phyloP scores from a whole-genome alignment of 495 filamentous ascomycete genomes.

The Delitschia confertaspora region DNA sequence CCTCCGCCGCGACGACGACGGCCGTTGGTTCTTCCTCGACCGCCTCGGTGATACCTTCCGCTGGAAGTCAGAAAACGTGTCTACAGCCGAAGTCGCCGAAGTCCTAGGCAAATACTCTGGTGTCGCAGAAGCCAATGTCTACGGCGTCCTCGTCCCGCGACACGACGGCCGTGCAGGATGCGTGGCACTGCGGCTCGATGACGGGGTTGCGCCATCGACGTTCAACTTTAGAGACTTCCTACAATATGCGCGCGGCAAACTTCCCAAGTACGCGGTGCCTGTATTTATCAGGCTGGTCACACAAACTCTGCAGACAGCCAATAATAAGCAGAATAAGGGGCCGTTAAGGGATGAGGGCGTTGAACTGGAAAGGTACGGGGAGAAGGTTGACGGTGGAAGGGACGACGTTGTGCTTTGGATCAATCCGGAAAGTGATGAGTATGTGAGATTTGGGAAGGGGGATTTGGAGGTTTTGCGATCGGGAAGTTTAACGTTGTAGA shows the following conservation, averaged over 20 bases:
- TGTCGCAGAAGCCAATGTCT: conserved; percentile 67
- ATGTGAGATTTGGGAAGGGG: conserved; percentile 2
- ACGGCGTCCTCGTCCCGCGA: conserved; percentile 59
- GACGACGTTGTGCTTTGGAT: conserved; percentile 6
- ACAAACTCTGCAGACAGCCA: conserved; percentile 55
- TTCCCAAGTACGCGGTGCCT: conserved; percentile 70
- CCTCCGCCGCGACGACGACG: conserved; percentile 52
- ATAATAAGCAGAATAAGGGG: conserved; percentile 76
- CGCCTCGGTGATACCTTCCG: conserved; percentile 68
- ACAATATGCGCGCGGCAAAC: conserved; percentile 41
- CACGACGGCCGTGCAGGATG: conserved; percentile 37
- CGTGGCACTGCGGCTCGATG: conserved; percentile 30
- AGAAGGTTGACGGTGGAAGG: conserved; percentile 3
- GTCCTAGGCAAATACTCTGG: conserved; percentile 55
- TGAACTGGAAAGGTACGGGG: conserved; percentile 39
- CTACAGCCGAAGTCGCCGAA: conserved; percentile 66
- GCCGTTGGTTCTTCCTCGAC: conserved; percentile 71
- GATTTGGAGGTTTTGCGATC: neutral
- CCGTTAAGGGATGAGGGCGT: conserved; percentile 62
- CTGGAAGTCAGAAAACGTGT: conserved; percentile 80
- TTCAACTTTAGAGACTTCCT: conserved; percentile 29
- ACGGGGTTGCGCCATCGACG: conserved; percentile 2
- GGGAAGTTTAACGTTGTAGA: neutral
- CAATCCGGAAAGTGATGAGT: neutral
- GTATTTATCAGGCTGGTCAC: conserved; percentile 58